A percentile compares a stretch with the other conserved stretches of the same genome.
Evolutionary conservation across 2,329 filamentous ascomycete genomes (phyloP).

Genomic region (Onygena corvina): DNA sequence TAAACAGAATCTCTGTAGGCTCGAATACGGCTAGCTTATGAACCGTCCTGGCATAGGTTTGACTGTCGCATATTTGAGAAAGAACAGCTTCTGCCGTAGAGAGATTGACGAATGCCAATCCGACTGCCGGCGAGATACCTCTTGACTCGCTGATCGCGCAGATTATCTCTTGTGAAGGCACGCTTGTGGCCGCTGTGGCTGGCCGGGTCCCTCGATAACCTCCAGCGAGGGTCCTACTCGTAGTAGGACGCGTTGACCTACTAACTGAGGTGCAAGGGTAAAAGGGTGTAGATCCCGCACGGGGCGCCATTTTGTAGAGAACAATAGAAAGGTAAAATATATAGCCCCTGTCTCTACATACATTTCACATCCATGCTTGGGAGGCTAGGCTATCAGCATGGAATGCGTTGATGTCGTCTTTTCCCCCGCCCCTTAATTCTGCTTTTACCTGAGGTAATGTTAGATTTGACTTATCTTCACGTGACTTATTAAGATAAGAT

Average conservation of each 20-base stretch:
- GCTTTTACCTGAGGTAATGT: background rate
- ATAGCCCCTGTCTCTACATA: too few relatives aligned
- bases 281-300: background rate
- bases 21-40: constrained; percentile 75
- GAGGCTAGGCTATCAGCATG: too few relatives aligned
- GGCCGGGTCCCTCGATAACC: constrained; percentile 40
- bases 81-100: constrained; percentile 73
- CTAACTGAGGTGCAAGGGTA: background rate
- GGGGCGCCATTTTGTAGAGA: background rate
- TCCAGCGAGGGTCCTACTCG: constrained; percentile 15
- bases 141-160: constrained; percentile 81
- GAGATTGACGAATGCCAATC: constrained; percentile 76
- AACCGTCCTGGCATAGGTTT: constrained; percentile 78
- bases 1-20: constrained; percentile 68
- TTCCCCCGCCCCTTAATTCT: background rate
- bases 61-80: constrained; percentile 84
- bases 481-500: background rate
- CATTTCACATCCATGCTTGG: too few relatives aligned
- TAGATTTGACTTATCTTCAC: background rate
- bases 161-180: constrained; percentile 58
- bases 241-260: constrained; percentile 11
- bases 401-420: background rate
- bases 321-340: too few relatives aligned
- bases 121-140: constrained; percentile 73
- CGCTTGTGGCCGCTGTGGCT: constrained; percentile 45